Conservation (phyloP, 2,329 filamentous ascomycete genomes). For the Neophaeococcomyces aloes region DNA sequence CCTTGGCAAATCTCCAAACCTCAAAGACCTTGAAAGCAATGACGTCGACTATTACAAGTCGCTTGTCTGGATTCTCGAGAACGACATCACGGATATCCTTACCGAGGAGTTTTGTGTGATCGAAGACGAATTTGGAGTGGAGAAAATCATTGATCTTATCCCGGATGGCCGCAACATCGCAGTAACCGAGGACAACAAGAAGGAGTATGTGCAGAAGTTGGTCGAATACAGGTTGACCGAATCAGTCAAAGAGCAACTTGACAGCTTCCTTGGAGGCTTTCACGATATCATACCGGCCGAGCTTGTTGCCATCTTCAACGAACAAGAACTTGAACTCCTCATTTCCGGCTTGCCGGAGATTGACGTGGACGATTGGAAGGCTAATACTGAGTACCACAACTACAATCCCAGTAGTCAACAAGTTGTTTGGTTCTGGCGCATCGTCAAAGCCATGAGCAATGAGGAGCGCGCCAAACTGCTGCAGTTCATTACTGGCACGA, state of each 20-base stretch:
- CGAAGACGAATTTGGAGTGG: conserved; percentile 86
- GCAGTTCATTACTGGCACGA: conserved; percentile 96
- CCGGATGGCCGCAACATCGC: conserved; percentile 81
- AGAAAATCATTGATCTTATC: conserved; percentile 74
- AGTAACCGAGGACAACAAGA: conserved; percentile 96
- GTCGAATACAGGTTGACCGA: conserved; percentile 88
- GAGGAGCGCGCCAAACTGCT: conserved; percentile 95
- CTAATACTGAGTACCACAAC: conserved; percentile 97
- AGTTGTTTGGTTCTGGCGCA: conserved; percentile 99
- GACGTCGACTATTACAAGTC: conserved; percentile 99
- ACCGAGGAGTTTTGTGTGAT: conserved; percentile 93
- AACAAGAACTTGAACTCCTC: conserved; percentile 90
- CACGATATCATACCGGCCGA: conserved; percentile 96
- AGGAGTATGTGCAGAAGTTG: conserved; percentile 88
- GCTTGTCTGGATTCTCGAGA: conserved; percentile 94
- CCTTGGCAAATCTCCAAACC: conserved; percentile 82
- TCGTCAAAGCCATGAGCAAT: conserved; percentile 93
- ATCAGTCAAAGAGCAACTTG: conserved; percentile 88
- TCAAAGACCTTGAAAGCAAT: conserved; percentile 99
- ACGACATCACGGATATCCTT: conserved; percentile 96
- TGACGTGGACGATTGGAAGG: conserved; percentile 98
- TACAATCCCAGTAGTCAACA: conserved; percentile 89
- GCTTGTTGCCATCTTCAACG: conserved; percentile 93
- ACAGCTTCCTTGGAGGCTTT: conserved; percentile 87
- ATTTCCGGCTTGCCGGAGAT: conserved; percentile 97